Base-by-base conservation (phyloP, 2,329 filamentous ascomycete species). In the Fusarium buharicum region DNA sequence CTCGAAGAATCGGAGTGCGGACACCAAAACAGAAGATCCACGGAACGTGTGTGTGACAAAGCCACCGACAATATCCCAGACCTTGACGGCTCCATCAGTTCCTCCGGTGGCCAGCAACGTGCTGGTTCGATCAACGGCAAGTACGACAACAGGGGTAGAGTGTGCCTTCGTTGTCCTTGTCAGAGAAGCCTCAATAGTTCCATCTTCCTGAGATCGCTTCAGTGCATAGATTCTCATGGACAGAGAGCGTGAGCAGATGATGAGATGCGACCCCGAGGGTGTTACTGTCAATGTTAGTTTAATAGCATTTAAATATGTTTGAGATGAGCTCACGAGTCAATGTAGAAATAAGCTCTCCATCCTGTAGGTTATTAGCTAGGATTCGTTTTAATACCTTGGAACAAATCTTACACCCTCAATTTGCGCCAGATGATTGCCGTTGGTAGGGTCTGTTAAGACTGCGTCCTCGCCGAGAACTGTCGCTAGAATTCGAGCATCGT, bases 11-110 rank as follows among this genome's bases (percentile, higher is more conserved):
- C 90, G 89, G 16, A 99, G 81, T 0, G 95, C 92, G 12, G 95
- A 97, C 5, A 99, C 86, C 18, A 99, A 84, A 10, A 95, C 93
- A 57, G 93, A 93, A 53, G 96, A 94, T 2, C 93, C 93, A 67
- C 94, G 90, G 76, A 99, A 96, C 1, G 92, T 97, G 76, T 99
- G 95, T 24, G 96, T 99, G 28, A 93, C 88, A 75, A 91, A 98
- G 18, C 95, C 95, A 39, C 89, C 92, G 45, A 84, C 82, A 57
- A 99, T 92, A 77, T 99, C 95, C 94, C 94, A 99, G 48, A 99
- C 89, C 76, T 99, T 99, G 70, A 98, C 91, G 1, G 90, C 86
- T 20, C 95, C 95, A 73, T 99, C 95, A 4, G 95, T 93, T 44
- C 91, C 92, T 62, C 96, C 95, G 14, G 94, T 98, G 14, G 93